phyloP scores from a whole-genome alignment of 1,284 basidiomycete species.

The Leccinum ambiguum region DNA sequence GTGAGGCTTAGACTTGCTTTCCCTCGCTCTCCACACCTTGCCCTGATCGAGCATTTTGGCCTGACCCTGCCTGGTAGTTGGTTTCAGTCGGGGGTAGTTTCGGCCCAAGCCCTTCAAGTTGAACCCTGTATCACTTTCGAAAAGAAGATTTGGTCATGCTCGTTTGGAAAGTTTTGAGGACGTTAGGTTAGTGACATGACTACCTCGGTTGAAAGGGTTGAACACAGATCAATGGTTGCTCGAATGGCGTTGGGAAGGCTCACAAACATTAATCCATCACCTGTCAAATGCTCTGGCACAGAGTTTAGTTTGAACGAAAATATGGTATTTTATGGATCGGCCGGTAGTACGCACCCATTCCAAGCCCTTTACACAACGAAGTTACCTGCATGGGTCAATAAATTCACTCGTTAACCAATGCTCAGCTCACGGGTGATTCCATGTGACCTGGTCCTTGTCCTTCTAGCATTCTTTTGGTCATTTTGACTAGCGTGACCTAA shows the following conservation, averaged over 20 bases:
- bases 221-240: background rate
- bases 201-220: background rate
- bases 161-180: background rate
- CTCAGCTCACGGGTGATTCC: conserved; percentile 22
- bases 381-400: conserved; percentile 17
- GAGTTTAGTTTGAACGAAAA: conserved; percentile 22
- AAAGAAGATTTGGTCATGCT: background rate
- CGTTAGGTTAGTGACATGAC: background rate
- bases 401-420: conserved; percentile 23
- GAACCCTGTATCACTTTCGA: background rate
- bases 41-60: background rate
- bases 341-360: conserved; percentile 15
- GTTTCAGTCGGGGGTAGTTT: background rate
- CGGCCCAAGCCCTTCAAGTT: background rate
- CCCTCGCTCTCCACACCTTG: background rate
- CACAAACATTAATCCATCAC: background rate
- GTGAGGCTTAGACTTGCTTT: background rate
- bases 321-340: conserved; percentile 14
- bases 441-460: conserved; percentile 8
- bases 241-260: conserved; percentile 25
- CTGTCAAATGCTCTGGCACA: conserved; percentile 9
- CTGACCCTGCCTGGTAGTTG: background rate
- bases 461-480: background rate
- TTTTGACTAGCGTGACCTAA: conserved; percentile 7
- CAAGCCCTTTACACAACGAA: conserved; percentile 9